Percentiles rank a stretch among this genome's conserved stretches.
phyloP scores from a whole-genome alignment of 2,329 filamentous ascomycete species.

The Pseudogymnoascus sp. region DNA sequence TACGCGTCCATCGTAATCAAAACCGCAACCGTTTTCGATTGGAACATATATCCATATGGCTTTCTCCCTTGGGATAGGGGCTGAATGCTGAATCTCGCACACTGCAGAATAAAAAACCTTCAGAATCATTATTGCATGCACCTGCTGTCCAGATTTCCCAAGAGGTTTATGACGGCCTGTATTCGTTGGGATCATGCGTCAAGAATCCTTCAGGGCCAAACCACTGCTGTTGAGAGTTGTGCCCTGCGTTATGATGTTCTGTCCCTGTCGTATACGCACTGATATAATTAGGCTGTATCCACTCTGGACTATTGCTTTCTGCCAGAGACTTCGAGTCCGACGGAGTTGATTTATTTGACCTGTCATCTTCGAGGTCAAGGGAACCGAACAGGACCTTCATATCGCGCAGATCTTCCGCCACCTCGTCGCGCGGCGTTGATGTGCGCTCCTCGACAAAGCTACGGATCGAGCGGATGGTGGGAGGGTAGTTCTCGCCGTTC shows the following conservation, averaged over 20 bases:
- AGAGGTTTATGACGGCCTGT: not conserved
- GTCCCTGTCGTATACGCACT: not conserved
- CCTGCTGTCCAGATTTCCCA: not conserved
- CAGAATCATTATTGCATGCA: not conserved
- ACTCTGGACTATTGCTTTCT: not conserved
- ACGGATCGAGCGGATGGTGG: slow-evolving; percentile 68
- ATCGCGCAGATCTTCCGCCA: slow-evolving; percentile 62
- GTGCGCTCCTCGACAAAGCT: slow-evolving; percentile 75
- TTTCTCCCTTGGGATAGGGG: not conserved
- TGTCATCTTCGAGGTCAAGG: slow-evolving; percentile 44
- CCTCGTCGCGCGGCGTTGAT: slow-evolving; percentile 47
- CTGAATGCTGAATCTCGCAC: not conserved
- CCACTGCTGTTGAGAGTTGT: not conserved
- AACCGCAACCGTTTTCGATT: not conserved
- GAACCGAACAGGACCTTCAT: slow-evolving; percentile 67
- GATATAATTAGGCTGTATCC: not conserved
- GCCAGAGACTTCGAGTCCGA: not conserved
- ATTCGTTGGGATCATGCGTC: not conserved
- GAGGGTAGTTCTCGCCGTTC: slow-evolving; percentile 67
- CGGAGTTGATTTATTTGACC: not conserved
- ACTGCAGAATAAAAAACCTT: not conserved
- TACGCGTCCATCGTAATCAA: not conserved
- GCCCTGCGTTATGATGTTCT: not conserved
- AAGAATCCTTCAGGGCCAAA: not conserved
- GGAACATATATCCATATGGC: not conserved